Evolutionary conservation across 768 basidiomycete genomes (phyloP).

Genomic region (Amyloporia xantha): DNA sequence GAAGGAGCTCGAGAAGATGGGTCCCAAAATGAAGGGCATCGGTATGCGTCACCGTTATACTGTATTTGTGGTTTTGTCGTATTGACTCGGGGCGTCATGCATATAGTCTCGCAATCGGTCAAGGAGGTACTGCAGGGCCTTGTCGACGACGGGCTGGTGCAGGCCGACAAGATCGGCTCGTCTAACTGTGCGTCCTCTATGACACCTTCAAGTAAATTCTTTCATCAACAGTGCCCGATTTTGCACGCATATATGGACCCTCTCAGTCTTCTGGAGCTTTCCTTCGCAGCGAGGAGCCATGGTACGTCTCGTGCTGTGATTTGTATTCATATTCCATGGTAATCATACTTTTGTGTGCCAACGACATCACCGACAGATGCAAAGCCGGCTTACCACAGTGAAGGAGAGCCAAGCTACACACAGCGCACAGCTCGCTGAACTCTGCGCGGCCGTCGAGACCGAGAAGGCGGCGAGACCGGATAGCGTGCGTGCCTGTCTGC

Average conservation of each 20-base stretch:
- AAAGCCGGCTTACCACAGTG: constrained; percentile 43
- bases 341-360: neutral
- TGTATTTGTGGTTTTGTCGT: too few species aligned
- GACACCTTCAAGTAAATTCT: neutral
- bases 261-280: constrained; percentile 90
- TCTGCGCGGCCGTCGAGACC: constrained; percentile 38
- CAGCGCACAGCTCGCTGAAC: constrained; percentile 43
- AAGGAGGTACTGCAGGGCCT: constrained; percentile 88
- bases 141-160: constrained; percentile 81
- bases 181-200: constrained; percentile 70
- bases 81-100: neutral
- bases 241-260: constrained; percentile 18
- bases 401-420: constrained; percentile 39
- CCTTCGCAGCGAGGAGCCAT: constrained; percentile 81
- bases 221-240: constrained; percentile 8
- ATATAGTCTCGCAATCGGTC: constrained; percentile 77
- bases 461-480: constrained; percentile 52
- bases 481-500: constrained; percentile 36
- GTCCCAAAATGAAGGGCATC: constrained; percentile 85
- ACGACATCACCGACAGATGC: constrained; percentile 36
- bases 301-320: constrained; percentile 45
- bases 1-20: constrained; percentile 89
- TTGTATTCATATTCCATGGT: neutral
- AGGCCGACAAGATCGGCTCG: constrained; percentile 88
- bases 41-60: too few species aligned